phyloP scores from a whole-genome alignment of 306 rosid genomes.

The Rosa rugosa region DNA sequence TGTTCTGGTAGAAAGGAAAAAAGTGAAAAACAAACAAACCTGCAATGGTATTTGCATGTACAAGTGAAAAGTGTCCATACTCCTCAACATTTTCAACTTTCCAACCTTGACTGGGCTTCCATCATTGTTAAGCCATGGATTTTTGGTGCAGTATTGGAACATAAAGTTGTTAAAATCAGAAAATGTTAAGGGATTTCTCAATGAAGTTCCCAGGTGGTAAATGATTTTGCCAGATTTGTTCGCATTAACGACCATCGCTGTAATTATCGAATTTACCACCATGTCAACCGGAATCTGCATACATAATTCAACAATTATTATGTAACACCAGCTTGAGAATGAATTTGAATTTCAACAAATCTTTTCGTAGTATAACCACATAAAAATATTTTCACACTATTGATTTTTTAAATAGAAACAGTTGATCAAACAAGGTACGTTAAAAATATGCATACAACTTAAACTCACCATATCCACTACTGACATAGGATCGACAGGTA shows the following conservation, averaged over 20 bases:
- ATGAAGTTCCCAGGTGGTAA: constrained; percentile 46
- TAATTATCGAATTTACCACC: constrained; percentile 41
- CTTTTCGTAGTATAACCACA: no score
- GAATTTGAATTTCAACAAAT: no score
- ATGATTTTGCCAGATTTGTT: constrained; percentile 18
- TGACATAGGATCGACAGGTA: constrained; percentile 31
- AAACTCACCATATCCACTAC: constrained; percentile 40
- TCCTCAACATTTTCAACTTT: background rate
- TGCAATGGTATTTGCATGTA: constrained; percentile 29
- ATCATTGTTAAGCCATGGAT: constrained; percentile 6
- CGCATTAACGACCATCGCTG: constrained; percentile 33
- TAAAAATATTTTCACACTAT: no score
- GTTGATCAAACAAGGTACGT: no score
- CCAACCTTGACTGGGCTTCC: constrained; percentile 30
- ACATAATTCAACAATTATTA: background rate
- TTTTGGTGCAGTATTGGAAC: constrained; percentile 22
- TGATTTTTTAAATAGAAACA: no score
- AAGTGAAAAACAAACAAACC: constrained; percentile 25
- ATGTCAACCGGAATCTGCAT: constrained; percentile 54
- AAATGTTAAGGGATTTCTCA: constrained; percentile 30
- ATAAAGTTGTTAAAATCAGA: background rate
- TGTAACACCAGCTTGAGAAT: no score
- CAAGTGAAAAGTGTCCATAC: constrained; percentile 25
- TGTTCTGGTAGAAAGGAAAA: no score
- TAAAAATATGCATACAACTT: no score